Base-by-base conservation (phyloP, 768 basidiomycete species). In the Exidia glandulosa region DNA sequence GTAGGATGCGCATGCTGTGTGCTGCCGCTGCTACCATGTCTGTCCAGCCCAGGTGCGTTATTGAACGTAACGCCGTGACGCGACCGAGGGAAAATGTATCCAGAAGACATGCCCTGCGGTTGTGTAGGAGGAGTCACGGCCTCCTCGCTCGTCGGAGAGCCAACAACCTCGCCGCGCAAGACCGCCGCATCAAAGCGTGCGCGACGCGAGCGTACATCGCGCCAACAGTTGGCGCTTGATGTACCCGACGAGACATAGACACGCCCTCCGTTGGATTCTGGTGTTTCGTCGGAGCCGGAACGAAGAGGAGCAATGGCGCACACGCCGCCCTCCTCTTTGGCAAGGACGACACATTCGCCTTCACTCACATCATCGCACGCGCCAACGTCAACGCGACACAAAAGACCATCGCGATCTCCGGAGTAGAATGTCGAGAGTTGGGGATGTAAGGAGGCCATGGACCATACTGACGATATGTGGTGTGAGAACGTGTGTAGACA, bases 401-500 rank as follows among this genome's bases (percentile, higher is more conserved):
- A 84, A 60, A 86, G 76, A n/a, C 95, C 96, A 2, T 88, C 83
- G 31, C 89, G 81, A 66, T 97, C 95, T 10, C 95, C 96, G 0
- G 94, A 96, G 73, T 95, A 97, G 75, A 99, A 99, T 2, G 84
- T 78, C 69, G 84, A 79, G 57, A 99, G 77, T 7, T 87, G 84
- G 0, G 94, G 90, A 69, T 98, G 94, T 0, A 83, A 79, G 9
- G 94, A 95, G 68, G 83, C 84, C 6, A 99, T 76, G 0, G 94
- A 86, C 95, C 96, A 98, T 52, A 97, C 93, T 14, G 88, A 89
- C 62, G 94, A 92, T 14, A 89, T 85, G 69, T 98, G 95, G 67
- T 97, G 87, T 0, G 90, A 90, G 75, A 97, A 99, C 2, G 95
- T 98, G 67, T 99, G 94, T 16, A 99, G 74, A 67, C 93, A 95